Base-by-base conservation (phyloP, 768 basidiomycete species). In the Hypsizygus marmoreus region DNA sequence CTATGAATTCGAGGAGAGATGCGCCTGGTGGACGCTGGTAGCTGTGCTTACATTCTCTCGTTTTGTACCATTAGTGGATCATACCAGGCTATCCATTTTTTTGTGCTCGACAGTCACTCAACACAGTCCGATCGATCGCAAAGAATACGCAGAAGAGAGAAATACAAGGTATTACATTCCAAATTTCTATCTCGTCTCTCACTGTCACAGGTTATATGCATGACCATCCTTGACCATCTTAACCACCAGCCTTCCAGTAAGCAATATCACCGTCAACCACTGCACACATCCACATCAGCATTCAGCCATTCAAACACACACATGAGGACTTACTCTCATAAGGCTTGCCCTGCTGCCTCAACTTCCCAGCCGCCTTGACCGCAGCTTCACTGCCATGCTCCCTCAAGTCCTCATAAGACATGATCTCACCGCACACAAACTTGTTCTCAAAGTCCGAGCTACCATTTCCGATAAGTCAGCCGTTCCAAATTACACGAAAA, bases 391-490 rank as follows among this genome's bases (percentile, higher is more conserved):
- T 88, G 9, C 94, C 95, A 56, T 94, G 74, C 66, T 97, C 93
- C 59, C 86, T 86, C 49, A 99, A 73, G 67, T 97, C 97, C 0
- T 84, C 82, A 59, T 84, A 97, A 1, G 82, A 61, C 93, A 97
- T 95, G 63, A 98, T 95, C 69, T 97, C 95, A 66, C 93, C 94
- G 53, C 93, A 97, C 17, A 97, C 88, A 57, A 97, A 97, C 70
- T 97, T 95, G 69, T 95, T 91, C 73, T 97, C 93, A 63, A 98
- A 97, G 69, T 97, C 95, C 40, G 91, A 86, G 76, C 89, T 91
- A 49, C 2, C 13, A 28, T 29, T 13, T 41, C 26, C 6, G 17
- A 38, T 40, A 33, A 30, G 31, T 43, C 17, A 36, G 29, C 13
- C 9, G 40, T 30, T 6, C 25, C n/a, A 31, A 33, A 16, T 28